These are phyloP conservation scores for Chloromonas sp. DNA, from an alignment of 163 green algal species.

Conservation along the genomic window DNA sequence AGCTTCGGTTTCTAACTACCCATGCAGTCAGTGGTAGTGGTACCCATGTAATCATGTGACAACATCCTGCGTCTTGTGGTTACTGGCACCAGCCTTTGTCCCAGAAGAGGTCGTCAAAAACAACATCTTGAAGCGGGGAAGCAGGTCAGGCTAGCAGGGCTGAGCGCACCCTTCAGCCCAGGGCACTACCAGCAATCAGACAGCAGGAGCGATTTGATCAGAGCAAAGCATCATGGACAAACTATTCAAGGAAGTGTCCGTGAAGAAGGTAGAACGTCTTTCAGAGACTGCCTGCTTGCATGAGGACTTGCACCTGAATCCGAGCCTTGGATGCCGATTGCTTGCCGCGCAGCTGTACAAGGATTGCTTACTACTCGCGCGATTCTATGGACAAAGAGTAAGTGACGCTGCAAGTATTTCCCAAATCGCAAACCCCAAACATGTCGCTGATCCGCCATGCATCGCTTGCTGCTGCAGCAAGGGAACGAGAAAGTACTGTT, in stretches of 20 bases:
- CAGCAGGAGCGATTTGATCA: background rate
- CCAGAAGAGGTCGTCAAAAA: no score
- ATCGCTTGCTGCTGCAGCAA: slow-evolving; percentile 26
- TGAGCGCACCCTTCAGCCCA: no score
- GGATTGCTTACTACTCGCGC: slow-evolving; percentile 43
- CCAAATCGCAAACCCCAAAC: background rate
- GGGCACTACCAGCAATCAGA: background rate
- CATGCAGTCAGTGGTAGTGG: no score
- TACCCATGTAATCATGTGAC: no score
- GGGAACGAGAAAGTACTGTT: slow-evolving; percentile 37
- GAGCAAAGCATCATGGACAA: slow-evolving; percentile 28
- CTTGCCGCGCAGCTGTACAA: slow-evolving; percentile 40
- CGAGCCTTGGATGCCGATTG: no score
- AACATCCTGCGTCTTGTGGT: no score
- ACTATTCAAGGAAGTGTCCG: slow-evolving; percentile 44
- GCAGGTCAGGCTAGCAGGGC: no score
- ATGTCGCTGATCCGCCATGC: background rate
- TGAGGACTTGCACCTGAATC: background rate
- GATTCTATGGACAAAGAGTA: slow-evolving; percentile 40
- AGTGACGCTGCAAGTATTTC: background rate
- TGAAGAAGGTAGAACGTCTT: slow-evolving; percentile 39
- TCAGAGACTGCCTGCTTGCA: background rate
- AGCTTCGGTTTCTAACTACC: no score
- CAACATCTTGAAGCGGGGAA: no score
- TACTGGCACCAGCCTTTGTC: no score